A percentile compares a stretch with the other conserved stretches of the same genome.
phyloP scores from a whole-genome alignment of 371 early-diverging fungal species.

The Mucor mucedo region DNA sequence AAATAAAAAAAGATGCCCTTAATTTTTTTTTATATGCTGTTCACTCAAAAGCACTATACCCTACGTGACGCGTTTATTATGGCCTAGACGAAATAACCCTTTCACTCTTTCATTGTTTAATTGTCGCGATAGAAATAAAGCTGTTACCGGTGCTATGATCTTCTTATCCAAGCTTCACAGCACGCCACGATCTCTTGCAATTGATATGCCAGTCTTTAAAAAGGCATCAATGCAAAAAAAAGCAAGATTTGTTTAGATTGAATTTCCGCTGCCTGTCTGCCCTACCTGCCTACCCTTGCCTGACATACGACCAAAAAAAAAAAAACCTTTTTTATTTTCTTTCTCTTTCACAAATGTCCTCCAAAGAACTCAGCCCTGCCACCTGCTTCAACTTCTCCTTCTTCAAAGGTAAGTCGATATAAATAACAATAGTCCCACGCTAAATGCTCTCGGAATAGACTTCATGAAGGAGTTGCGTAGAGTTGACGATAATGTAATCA shows the following conservation, averaged over 20 bases:
- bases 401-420: slow-evolving; percentile 63
- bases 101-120: no score
- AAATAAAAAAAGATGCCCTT: no score
- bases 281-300: neutral
- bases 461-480: slow-evolving; percentile 73
- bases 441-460: slow-evolving; percentile 36
- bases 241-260: neutral
- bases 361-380: slow-evolving; percentile 38
- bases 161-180: no score
- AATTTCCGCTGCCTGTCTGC: neutral
- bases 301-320: neutral
- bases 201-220: neutral
- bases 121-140: no score
- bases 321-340: neutral
- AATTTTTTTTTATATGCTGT: no score
- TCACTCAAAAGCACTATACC: no score
- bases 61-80: slow-evolving; percentile 7
- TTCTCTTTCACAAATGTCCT: slow-evolving; percentile 10
- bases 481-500: slow-evolving; percentile 83
- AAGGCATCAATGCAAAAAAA: neutral
- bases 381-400: slow-evolving; percentile 71
- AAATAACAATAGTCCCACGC: neutral
- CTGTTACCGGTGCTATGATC: no score
- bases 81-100: neutral
- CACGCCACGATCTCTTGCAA: no score